Conservation (phyloP, 1,139 yeast genomes). For the Casaregolazyma lundiana region DNA sequence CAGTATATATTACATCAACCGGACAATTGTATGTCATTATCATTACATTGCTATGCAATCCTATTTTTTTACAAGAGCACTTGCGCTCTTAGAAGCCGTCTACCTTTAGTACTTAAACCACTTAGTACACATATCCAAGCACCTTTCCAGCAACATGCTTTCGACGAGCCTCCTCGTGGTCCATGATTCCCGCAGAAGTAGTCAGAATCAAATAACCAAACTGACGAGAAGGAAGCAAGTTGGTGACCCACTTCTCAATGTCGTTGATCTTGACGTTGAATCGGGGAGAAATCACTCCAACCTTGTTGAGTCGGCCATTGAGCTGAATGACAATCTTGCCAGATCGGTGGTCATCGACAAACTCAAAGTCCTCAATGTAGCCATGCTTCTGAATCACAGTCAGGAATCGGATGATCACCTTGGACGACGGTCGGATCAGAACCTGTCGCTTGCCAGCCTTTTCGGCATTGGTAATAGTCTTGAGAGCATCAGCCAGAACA, state of each 20-base stretch:
- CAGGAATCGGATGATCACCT: conserved; percentile 95
- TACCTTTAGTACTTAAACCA: too few species aligned
- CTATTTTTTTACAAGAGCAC: background rate
- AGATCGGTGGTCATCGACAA: conserved; percentile 98
- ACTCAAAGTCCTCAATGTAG: conserved; percentile 98
- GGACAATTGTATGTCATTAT: background rate
- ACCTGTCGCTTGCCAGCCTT: conserved; percentile 99
- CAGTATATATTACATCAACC: background rate
- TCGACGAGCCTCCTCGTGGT: conserved; percentile 99
- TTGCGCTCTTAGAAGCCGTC: background rate
- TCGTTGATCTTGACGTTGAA: conserved; percentile 91
- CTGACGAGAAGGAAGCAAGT: conserved; percentile 97
- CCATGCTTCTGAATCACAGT: conserved; percentile 99
- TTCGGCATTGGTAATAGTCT: conserved; percentile 98
- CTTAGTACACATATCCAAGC: conserved; percentile 90
- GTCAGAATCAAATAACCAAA: conserved; percentile 95
- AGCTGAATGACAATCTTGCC: conserved; percentile 96
- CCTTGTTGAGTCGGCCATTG: conserved; percentile 97
- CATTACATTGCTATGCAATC: conserved; percentile 2
- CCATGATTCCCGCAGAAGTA: conserved; percentile 99
- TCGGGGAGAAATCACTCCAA: conserved; percentile 98
- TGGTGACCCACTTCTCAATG: conserved; percentile 96
- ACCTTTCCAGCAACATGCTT: conserved; percentile 99
- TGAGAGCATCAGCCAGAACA: conserved; percentile 98
- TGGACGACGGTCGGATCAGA: conserved; percentile 96